Evolutionary conservation across 192 early-diverging fungal species (phyloP), one percentile per base, ranked within the genome.

Genomic region (Gamsiella multidivaricata): DNA sequence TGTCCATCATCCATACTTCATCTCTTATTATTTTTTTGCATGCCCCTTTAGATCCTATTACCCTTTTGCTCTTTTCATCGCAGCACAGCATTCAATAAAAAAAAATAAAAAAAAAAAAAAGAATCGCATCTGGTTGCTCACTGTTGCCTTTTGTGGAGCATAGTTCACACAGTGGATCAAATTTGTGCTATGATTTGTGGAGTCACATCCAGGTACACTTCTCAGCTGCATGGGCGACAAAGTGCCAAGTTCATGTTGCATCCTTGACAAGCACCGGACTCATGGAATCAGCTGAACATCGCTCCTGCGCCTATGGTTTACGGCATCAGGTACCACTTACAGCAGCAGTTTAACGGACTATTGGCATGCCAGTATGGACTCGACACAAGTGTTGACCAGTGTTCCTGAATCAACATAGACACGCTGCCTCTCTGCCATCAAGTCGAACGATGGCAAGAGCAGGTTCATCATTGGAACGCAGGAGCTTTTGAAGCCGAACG

Each of bases 381-480:
- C 37, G 12, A 39, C 37, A 39, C 12, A n/a, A n/a, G n/a, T 39
- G 7, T 39, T 39, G 37, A 12, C 5, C 12, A 12, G 7, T 5
- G 5, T 12, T 39, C 37, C 37, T 39, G 37, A 39, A 39, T 39
- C 37, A 39, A 39, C 37, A 46, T 70, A 90, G 87, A 82, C 89
- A n/a, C 83, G 90, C 15, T 87, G 86, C 56, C 54, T 94, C 7
- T 83, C 85, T 15, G 69, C 90, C 8, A 84, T 92, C 31, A 65
- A 80, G 26, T 90, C 83, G 3, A 90, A 88, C 23, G 57, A 69
- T 34, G 89, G 91, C n/a, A 84, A 89, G 14, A 91, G 85, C 60
- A 73, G 91, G 54, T 95, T 93, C 80, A 71, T 94, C 50, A 89
- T 91, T 29, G 94, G 92, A 3, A 91, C 94, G 2, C 66, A 85